These are phyloP conservation scores for Desmodesmus armatus DNA, from an alignment of 139 green algal genomes.

Conservation along the genomic window DNA sequence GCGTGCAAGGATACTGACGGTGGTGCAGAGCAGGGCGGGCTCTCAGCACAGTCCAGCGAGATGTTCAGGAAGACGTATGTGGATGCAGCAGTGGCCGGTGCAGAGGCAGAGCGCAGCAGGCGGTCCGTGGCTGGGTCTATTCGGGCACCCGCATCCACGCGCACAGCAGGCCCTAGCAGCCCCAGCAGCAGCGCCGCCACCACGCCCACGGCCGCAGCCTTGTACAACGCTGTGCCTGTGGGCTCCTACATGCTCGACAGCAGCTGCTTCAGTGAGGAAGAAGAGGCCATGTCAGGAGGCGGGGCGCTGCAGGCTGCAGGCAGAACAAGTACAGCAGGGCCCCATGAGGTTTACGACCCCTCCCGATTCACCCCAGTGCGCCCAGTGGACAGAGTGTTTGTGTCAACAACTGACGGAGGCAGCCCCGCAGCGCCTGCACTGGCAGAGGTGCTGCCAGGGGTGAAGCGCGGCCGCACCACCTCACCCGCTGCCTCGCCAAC, in stretches of 20 bases:
- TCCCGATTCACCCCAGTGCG: too few species aligned
- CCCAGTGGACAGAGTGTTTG: neutral
- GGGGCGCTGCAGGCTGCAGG: neutral
- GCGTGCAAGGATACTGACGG: too few species aligned
- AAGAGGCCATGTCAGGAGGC: neutral
- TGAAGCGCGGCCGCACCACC: too few species aligned
- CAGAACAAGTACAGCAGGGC: neutral
- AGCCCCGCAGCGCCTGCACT: too few species aligned
- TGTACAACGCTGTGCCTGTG: conserved; percentile 15
- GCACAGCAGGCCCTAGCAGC: too few species aligned
- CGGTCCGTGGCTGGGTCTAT: neutral
- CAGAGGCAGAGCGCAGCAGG: neutral
- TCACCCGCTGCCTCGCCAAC: too few species aligned
- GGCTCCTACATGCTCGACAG: neutral
- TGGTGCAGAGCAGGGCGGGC: too few species aligned
- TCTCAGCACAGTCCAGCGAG: too few species aligned
- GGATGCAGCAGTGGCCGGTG: neutral
- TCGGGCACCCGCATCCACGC: too few species aligned
- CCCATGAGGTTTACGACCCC: too few species aligned
- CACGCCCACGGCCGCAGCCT: conserved; percentile 24
- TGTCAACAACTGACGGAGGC: neutral
- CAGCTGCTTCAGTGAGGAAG: conserved; percentile 2
- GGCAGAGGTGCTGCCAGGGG: too few species aligned
- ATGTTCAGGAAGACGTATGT: too few species aligned
- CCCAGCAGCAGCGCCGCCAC: neutral